Evolutionary conservation across 2,329 filamentous ascomycete genomes (phyloP).

Genomic region (Cryphonectria naterciae): DNA sequence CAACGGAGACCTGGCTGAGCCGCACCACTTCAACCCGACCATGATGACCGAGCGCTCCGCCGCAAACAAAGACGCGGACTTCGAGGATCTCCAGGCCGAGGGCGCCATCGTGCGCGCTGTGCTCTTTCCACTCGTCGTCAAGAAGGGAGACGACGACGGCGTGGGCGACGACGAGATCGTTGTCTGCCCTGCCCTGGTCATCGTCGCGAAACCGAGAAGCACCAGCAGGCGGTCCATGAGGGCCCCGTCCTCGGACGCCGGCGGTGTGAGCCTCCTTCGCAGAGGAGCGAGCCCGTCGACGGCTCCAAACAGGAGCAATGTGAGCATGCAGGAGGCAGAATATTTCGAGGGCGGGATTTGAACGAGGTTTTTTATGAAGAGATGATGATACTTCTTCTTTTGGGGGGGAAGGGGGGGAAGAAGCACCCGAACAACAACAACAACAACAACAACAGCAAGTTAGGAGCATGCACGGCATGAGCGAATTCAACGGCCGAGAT

Average conservation of each 20-base stretch:
- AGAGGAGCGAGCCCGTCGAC: constrained; percentile 37
- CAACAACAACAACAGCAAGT: not conserved
- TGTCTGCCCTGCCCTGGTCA: constrained; percentile 91
- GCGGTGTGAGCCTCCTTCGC: constrained; percentile 46
- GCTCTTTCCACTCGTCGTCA: constrained; percentile 93
- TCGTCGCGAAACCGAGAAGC: constrained; percentile 65
- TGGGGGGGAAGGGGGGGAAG: not conserved
- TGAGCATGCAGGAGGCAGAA: constrained; percentile 42
- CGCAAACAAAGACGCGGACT: constrained; percentile 61
- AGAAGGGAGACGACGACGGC: constrained; percentile 88
- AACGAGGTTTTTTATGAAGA: constrained; percentile 15
- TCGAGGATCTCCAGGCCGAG: constrained; percentile 79
- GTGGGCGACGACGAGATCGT: constrained; percentile 93
- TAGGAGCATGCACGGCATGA: not conserved
- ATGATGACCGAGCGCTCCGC: constrained; percentile 93
- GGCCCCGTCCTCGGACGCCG: constrained; percentile 57
- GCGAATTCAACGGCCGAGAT: constrained; percentile 9
- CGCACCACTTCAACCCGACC: constrained; percentile 87
- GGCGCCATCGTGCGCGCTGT: constrained; percentile 85
- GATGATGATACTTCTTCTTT: constrained; percentile 8
- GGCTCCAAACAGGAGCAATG: constrained; percentile 39
- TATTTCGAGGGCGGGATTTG: constrained; percentile 41
- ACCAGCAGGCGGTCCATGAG: constrained; percentile 37
- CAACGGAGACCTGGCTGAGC: constrained; percentile 85
- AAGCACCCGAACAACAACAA: not conserved